A percentile compares a stretch with the other conserved stretches of the same genome.
Conservation (phyloP, 78 protist species). For the Planoprotostelium fungivorum region DNA sequence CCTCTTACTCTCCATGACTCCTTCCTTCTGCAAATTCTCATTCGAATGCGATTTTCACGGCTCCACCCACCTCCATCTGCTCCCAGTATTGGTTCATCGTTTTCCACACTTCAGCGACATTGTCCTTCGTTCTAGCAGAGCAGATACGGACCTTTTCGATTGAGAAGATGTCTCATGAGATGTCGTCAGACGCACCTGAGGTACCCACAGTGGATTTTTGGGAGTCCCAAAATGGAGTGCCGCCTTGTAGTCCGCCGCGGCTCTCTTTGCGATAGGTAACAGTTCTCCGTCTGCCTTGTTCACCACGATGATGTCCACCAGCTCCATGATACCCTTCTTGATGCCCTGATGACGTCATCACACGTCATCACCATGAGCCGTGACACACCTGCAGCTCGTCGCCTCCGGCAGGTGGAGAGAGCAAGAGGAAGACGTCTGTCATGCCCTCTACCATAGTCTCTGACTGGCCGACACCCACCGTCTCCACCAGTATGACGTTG, state of each 20-base stretch:
- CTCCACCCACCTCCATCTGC: slow-evolving; percentile 18
- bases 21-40: slow-evolving; percentile 5
- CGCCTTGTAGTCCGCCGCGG: slow-evolving; percentile 42
- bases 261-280: slow-evolving; percentile 45
- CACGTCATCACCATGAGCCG: neutral
- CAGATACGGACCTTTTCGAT: slow-evolving; percentile 23
- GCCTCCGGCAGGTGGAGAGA: slow-evolving; percentile 94
- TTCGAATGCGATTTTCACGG: neutral
- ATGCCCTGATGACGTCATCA: slow-evolving; percentile 65
- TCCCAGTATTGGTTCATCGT: slow-evolving; percentile 22
- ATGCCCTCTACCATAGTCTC: slow-evolving; percentile 83
- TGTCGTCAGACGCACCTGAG: neutral
- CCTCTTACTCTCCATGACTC: slow-evolving; percentile 30
- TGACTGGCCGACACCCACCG: slow-evolving; percentile 98
- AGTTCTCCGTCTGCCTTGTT: slow-evolving; percentile 91
- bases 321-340: slow-evolving; percentile 92
- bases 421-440: slow-evolving; percentile 83
- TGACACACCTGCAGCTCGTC: slow-evolving; percentile 89
- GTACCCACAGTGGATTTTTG: slow-evolving; percentile 41
- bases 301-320: slow-evolving; percentile 85
- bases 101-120: slow-evolving; percentile 43
- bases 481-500: slow-evolving; percentile 87
- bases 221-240: slow-evolving; percentile 66
- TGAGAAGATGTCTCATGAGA: neutral
- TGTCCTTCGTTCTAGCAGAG: slow-evolving; percentile 17